These are phyloP conservation scores for Helminthosporium solani DNA, from an alignment of 2,329 filamentous ascomycete genomes.

Conservation along the genomic window DNA sequence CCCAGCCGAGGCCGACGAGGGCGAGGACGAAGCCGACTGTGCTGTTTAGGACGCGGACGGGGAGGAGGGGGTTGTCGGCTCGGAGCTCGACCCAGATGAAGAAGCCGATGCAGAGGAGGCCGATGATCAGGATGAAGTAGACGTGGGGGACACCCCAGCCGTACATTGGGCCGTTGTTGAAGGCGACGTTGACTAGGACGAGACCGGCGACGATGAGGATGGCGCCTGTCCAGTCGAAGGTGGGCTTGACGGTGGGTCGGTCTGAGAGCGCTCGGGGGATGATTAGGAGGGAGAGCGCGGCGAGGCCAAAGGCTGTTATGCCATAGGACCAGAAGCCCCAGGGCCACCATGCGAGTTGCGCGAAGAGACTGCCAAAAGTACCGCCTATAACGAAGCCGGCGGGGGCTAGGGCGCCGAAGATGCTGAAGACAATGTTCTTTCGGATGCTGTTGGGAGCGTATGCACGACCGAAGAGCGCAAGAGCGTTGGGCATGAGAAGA, in stretches of 20 bases:
- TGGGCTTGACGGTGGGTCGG: constrained; percentile 13
- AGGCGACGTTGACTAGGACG: constrained; percentile 32
- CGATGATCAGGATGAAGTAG: constrained; percentile 31
- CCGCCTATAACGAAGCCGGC: constrained; percentile 39
- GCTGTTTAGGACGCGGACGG: constrained; percentile 28
- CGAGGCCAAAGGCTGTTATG: constrained; percentile 15
- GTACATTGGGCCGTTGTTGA: constrained; percentile 31
- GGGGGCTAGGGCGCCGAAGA: constrained; percentile 42
- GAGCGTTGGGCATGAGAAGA: constrained; percentile 40
- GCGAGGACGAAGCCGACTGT: constrained; percentile 31
- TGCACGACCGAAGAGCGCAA: constrained; percentile 38
- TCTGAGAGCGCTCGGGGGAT: constrained; percentile 18
- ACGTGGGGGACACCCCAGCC: constrained; percentile 29
- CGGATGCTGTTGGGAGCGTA: constrained; percentile 36
- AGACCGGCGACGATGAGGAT: constrained; percentile 24
- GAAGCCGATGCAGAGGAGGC: constrained; percentile 20
- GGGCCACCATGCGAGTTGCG: constrained; percentile 35
- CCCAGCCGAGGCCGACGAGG: constrained; percentile 31
- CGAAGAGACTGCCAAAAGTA: constrained; percentile 36
- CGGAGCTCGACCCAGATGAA: constrained; percentile 32
- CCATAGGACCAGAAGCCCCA: constrained; percentile 31
- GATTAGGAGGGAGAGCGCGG: constrained; percentile 11
- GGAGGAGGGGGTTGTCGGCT: constrained; percentile 29
- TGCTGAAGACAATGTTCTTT: constrained; percentile 43
- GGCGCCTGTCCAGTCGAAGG: constrained; percentile 30